Conservation (phyloP, 306 rosid genomes). For the Hippophae rhamnoides region DNA sequence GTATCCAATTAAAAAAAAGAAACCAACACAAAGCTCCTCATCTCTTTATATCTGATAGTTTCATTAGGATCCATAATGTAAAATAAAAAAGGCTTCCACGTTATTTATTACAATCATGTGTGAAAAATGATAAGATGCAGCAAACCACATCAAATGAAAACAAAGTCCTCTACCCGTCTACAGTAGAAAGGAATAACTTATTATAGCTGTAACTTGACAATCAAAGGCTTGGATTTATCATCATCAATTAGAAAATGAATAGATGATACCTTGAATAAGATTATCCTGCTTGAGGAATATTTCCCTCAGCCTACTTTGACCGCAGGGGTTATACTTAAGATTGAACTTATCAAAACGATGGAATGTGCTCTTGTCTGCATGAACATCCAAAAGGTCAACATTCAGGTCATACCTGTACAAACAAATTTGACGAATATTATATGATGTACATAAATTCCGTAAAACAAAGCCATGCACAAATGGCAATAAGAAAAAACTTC, state of each 20-base stretch:
- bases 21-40: too few relatives aligned
- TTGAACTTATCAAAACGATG: constrained; percentile 98
- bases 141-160: background rate
- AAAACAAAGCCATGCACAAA: constrained; percentile 4
- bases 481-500: background rate
- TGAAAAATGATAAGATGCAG: background rate
- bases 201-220: background rate
- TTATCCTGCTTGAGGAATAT: constrained; percentile 95
- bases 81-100: too few relatives aligned
- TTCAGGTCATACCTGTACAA: constrained; percentile 83
- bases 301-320: constrained; percentile 99
- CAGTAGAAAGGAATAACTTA: background rate
- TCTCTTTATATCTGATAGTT: too few relatives aligned
- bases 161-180: background rate
- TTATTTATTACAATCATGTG: too few relatives aligned
- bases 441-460: constrained; percentile 7
- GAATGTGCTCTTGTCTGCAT: constrained; percentile 99
- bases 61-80: too few relatives aligned
- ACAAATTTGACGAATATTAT: constrained; percentile 23
- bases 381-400: constrained; percentile 99
- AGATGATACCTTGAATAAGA: constrained; percentile 81
- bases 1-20: too few relatives aligned
- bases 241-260: constrained; percentile 1
- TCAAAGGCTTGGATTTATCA: constrained; percentile 1
- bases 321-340: constrained; percentile 97